phyloP scores from a whole-genome alignment of 139 green algal genomes.

The Spirogloea muscicola region DNA sequence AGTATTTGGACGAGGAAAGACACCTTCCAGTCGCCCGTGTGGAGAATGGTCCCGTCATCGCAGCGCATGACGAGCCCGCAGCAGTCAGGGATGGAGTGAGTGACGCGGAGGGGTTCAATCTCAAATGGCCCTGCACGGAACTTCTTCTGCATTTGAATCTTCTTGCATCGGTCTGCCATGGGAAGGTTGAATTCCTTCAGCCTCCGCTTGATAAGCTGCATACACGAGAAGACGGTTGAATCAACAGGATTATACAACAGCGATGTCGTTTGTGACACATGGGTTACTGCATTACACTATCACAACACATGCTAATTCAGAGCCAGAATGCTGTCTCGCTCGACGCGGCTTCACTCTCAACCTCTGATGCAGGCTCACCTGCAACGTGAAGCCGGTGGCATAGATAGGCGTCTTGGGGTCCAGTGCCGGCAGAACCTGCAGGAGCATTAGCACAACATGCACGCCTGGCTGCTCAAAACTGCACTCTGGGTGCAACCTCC shows the following conservation, averaged over 20 bases:
- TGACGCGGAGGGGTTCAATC: constrained; percentile 81
- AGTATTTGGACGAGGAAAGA: too few species aligned
- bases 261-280: too few species aligned
- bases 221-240: background rate
- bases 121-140: constrained; percentile 56
- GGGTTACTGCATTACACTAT: too few species aligned
- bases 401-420: constrained; percentile 91
- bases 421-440: constrained; percentile 82
- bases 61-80: constrained; percentile 84
- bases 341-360: too few species aligned
- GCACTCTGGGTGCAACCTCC: too few species aligned
- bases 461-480: too few species aligned
- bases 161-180: constrained; percentile 69
- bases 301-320: too few species aligned
- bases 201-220: constrained; percentile 77
- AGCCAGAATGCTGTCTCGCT: too few species aligned
- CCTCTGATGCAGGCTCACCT: too few species aligned
- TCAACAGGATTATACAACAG: too few species aligned
- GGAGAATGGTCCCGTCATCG: constrained; percentile 87
- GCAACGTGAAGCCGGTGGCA: constrained; percentile 82
- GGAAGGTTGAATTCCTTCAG: constrained; percentile 91
- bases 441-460: too few species aligned
- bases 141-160: constrained; percentile 50
- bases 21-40: constrained; percentile 68
- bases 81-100: constrained; percentile 98